Evolutionary conservation across 169 alveolate species (phyloP).

Genomic region (Besnoitia besnoiti): DNA sequence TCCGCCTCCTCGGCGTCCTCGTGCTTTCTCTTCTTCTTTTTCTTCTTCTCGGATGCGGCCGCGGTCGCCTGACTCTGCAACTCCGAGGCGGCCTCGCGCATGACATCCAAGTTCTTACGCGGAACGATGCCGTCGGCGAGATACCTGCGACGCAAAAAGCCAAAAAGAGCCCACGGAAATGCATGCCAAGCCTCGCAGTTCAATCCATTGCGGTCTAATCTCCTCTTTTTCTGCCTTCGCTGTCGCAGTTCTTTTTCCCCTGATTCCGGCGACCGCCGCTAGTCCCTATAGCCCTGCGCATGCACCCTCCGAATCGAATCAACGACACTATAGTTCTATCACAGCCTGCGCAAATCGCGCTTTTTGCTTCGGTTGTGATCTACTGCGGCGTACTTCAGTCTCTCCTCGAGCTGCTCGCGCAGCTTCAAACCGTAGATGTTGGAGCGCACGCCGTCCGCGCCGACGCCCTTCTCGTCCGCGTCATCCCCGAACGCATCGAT

Average conservation of each 20-base stretch:
- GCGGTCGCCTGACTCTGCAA: slow-evolving; percentile 41
- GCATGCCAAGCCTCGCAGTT: background rate
- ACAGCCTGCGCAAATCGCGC: too few relatives aligned
- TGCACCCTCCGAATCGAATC: too few relatives aligned
- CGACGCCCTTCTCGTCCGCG: background rate
- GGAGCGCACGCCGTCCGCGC: slow-evolving; percentile 64
- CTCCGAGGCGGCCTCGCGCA: slow-evolving; percentile 79
- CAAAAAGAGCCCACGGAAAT: background rate
- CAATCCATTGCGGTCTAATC: too few relatives aligned
- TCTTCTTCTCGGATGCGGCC: slow-evolving; percentile 30
- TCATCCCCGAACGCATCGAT: slow-evolving; percentile 91
- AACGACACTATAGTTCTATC: too few relatives aligned
- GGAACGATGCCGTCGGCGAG: slow-evolving; percentile 83
- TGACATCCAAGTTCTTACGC: slow-evolving; percentile 83
- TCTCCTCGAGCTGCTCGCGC: slow-evolving; percentile 93
- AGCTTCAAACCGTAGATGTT: slow-evolving; percentile 93
- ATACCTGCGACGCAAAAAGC: slow-evolving; percentile 60
- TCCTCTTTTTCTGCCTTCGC: too few relatives aligned
- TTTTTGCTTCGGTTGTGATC: too few relatives aligned
- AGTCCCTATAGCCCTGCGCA: too few relatives aligned
- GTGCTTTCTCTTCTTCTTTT: slow-evolving; percentile 31
- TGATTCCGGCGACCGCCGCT: too few relatives aligned
- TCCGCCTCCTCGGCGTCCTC: slow-evolving; percentile 10
- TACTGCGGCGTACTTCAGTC: slow-evolving; percentile 83
- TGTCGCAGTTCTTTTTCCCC: too few relatives aligned